phyloP scores from a whole-genome alignment of 345 rosid genomes.

The Eucalyptus curtisii region DNA sequence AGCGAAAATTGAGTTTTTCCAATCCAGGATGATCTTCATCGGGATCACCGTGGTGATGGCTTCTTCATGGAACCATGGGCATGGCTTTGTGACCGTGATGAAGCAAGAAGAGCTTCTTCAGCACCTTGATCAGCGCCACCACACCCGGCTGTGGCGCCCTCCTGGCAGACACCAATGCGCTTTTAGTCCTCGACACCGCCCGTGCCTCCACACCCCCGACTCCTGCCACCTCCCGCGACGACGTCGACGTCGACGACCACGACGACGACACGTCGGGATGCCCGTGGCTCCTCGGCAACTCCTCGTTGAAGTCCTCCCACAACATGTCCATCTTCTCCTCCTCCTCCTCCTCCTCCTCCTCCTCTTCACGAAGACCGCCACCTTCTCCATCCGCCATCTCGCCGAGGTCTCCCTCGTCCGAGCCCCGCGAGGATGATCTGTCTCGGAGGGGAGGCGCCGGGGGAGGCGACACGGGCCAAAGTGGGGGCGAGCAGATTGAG shows the following conservation, averaged over 20 bases:
- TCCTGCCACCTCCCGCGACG: not conserved
- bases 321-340: slow-evolving; percentile 73
- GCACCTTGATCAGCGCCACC: slow-evolving; percentile 27
- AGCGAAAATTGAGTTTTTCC: not conserved
- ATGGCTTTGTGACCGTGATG: slow-evolving; percentile 12
- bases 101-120: slow-evolving; percentile 51
- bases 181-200: not conserved
- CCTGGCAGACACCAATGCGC: not conserved
- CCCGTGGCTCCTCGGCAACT: not conserved
- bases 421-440: not conserved
- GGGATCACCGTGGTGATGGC: not conserved
- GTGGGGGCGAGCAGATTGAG: slow-evolving; percentile 55
- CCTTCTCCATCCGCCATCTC: not conserved
- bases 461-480: slow-evolving; percentile 42
- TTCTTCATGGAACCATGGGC: not conserved
- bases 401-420: not conserved
- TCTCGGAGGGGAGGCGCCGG: not conserved
- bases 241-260: not conserved
- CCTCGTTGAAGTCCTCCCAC: slow-evolving; percentile 84
- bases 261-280: not conserved
- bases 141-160: slow-evolving; percentile 4
- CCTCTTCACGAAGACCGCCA: not conserved
- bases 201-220: not conserved
- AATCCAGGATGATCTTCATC: not conserved
- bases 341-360: not conserved